phyloP scores from a whole-genome alignment of 2,329 filamentous ascomycete species.

The Alternaria consortialis region DNA sequence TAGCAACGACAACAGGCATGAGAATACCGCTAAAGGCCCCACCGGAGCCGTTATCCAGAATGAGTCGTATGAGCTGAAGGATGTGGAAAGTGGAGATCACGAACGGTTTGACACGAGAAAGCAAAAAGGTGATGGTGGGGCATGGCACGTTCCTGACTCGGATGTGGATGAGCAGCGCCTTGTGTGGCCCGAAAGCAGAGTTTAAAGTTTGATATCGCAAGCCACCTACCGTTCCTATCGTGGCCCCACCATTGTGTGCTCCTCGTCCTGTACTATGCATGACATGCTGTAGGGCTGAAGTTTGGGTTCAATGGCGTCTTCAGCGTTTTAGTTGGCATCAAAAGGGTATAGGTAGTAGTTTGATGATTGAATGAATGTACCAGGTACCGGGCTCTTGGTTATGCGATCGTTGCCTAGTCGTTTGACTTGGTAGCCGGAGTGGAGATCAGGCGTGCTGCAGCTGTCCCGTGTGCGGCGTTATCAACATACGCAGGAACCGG shows the following conservation, averaged over 20 bases:
- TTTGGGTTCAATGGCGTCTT: neutral
- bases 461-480: neutral
- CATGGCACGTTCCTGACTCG: constrained; percentile 12
- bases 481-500: neutral
- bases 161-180: constrained; percentile 7
- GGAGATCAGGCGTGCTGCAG: neutral
- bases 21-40: neutral
- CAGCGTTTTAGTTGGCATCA: neutral
- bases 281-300: neutral
- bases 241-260: neutral
- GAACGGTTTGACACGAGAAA: neutral
- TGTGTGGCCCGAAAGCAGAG: constrained; percentile 1
- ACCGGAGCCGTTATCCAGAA: constrained; percentile 4
- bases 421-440: neutral
- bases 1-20: neutral
- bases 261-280: neutral
- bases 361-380: neutral
- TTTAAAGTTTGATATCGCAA: neutral
- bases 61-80: constrained; percentile 3
- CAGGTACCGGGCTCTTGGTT: neutral
- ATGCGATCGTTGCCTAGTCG: neutral
- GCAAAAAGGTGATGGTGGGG: neutral
- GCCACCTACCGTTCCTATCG: neutral
- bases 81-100: neutral
- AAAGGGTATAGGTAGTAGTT: neutral